Base-by-base conservation (phyloP, 805 yeast species). In the Kuraishia piskuri region DNA sequence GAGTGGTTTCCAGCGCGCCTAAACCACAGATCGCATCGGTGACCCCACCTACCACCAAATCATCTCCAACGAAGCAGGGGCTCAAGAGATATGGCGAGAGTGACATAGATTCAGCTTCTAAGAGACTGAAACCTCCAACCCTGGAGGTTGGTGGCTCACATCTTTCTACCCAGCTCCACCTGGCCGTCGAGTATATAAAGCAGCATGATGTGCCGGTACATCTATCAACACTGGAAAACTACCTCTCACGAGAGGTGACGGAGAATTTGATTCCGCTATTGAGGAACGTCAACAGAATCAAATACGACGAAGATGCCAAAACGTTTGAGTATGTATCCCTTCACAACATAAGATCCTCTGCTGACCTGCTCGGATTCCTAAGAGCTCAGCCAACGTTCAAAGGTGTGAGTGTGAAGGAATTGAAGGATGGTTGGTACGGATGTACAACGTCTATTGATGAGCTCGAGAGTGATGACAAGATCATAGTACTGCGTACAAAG, bases 371-470 rank as follows among this genome's bases (percentile, higher is more conserved):
- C 54, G 76, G 81, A 54, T 86, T 84, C 60, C 75, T 94, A 56
- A 78, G 90, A 60, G 74, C 82, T 22, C 97, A 90, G 69, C 83
- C 87, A 1, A 88, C 96, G 1, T 91, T 89, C 67, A 88, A 84
- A 64, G 98, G 99, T 2, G 78, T 86, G 1, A 74, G 90, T 0
- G 96, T 92, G 25, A 88, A 86, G 60, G 78, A 75, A 52, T 68
- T 83, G 50, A 83, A 83, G 61, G 97, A 90, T 63, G 99, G 99
- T 22, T 94, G 99, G 99, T 80, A 88, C 52, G 92, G 90, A 17
- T 92, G 97, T 66, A 68, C 86, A 44, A 83, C 81, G 4, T 86
- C 94, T 0, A 83, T 94, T 23, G 83, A 84, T 50, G 84, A 86
- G 60, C 72, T 94, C 26, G 99, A 94, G 64, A 75, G 76, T 53